Evolutionary conservation across 2,329 filamentous ascomycete genomes (phyloP).

Genomic region (Pseudogymnoascus sp.): DNA sequence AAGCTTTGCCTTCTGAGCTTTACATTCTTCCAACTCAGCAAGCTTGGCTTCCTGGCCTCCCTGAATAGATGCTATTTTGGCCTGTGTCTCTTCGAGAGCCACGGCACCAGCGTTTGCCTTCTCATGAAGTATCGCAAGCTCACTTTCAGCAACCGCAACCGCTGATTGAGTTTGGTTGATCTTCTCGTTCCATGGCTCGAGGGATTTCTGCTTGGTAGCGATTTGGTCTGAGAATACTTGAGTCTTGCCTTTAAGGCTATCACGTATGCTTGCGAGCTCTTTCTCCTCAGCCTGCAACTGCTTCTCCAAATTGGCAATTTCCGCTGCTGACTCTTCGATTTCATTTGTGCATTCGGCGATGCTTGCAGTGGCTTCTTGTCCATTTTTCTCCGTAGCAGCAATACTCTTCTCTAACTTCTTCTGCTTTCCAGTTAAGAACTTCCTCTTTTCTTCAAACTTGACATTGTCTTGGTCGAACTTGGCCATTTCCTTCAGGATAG

Average conservation of each 20-base stretch:
- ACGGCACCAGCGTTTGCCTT: slow-evolving; percentile 81
- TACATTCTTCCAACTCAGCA: slow-evolving; percentile 67
- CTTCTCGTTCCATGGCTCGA: slow-evolving; percentile 95
- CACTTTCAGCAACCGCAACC: slow-evolving; percentile 90
- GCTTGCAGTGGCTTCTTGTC: slow-evolving; percentile 66
- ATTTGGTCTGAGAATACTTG: slow-evolving; percentile 92
- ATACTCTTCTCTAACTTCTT: slow-evolving; percentile 93
- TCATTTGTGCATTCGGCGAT: slow-evolving; percentile 73
- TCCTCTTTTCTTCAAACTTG: slow-evolving; percentile 96
- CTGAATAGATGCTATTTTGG: slow-evolving; percentile 68
- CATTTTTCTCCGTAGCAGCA: slow-evolving; percentile 65
- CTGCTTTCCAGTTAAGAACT: slow-evolving; percentile 82
- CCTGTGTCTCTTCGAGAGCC: slow-evolving; percentile 73
- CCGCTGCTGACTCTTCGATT: slow-evolving; percentile 66
- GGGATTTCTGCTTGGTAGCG: slow-evolving; percentile 79
- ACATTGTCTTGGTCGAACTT: slow-evolving; percentile 95
- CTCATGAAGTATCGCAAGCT: slow-evolving; percentile 84
- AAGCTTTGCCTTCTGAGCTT: slow-evolving; percentile 62
- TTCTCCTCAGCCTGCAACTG: slow-evolving; percentile 72
- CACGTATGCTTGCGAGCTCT: slow-evolving; percentile 75
- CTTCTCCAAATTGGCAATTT: slow-evolving; percentile 69
- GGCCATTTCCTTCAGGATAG: slow-evolving; percentile 75
- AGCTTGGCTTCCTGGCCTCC: slow-evolving; percentile 64
- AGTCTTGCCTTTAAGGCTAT: slow-evolving; percentile 88
- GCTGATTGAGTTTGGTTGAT: slow-evolving; percentile 93